Evolutionary conservation across 768 basidiomycete genomes (phyloP), one percentile per base, ranked within the genome.

Genomic region (Megacollybia marginata): DNA sequence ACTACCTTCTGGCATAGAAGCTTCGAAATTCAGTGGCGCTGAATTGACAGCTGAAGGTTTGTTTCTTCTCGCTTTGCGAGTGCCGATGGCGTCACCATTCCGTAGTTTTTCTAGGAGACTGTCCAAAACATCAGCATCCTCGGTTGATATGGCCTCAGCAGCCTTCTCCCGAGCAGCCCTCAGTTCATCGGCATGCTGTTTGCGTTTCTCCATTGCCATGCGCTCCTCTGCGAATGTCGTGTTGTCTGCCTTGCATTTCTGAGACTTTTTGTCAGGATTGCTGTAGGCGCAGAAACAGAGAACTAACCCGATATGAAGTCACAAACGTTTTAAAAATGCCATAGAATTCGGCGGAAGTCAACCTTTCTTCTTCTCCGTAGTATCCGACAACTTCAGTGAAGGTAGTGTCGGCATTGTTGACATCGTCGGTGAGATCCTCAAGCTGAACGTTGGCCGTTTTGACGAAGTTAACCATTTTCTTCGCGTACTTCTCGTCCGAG

Each of bases 291-390:
- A 49, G 32, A 36, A 18, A 35, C 15, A 35, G 48, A 4, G 35
- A 31, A 62, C 73, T 50, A 55, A 89, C 89, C 76, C 75, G 85
- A 67, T 94, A 99, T 2, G 93, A 95, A 0, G 86, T 94, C 23
- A 94, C 79, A 59, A 99, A 99, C 2, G 91, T 96, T 69, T 96
- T 93, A 79, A 98, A 97, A 57, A 95, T 84, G 11, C 83, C 92
- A 68, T 92, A 99, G 70, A 98, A 99, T 59, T 97, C 95, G 3
- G 86, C 75, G 0, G 92, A 91, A 44, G 85, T 69, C 79, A 86
- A 83, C 54, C 73, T 86, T 65, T 85, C 88, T 35, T 96, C 94
- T 65, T 99, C 96, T 10, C 94, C 93, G 60, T 88, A 99, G 61
- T 92, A 95, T 50, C 75, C 82, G 52, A 95, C 76, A 15, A 92